Evolutionary conservation across 306 rosid genomes (phyloP).

Genomic region (Cicer cuneatum): DNA sequence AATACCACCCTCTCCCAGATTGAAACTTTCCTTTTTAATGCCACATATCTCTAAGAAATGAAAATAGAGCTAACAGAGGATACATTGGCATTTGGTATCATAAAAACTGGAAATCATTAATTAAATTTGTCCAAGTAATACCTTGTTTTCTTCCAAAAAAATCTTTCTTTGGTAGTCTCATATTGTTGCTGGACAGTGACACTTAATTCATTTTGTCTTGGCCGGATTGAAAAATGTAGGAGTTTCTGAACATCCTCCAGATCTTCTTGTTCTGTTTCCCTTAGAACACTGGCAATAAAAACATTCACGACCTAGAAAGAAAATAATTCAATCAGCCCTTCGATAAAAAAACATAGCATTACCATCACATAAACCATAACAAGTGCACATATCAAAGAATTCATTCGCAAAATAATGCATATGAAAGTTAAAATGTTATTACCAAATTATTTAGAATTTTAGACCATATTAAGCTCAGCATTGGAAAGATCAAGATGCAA

Average conservation of each 20-base stretch:
- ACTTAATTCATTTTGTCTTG: constrained; percentile 15
- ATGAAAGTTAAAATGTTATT: constrained; percentile 36
- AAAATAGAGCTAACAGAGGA: constrained; percentile 24
- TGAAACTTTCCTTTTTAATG: constrained; percentile 23
- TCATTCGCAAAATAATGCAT: constrained; percentile 26
- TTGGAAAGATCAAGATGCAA: constrained; percentile 74
- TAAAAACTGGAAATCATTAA: not conserved
- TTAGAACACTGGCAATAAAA: constrained; percentile 27
- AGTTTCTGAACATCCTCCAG: constrained; percentile 29
- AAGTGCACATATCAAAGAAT: constrained; percentile 17
- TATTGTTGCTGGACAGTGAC: constrained; percentile 12
- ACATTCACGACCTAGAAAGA: constrained; percentile 23
- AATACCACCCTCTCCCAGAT: not conserved
- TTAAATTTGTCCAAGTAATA: constrained; percentile 35
- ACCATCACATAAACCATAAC: constrained; percentile 3
- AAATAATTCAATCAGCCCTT: constrained; percentile 40
- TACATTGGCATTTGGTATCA: constrained; percentile 7
- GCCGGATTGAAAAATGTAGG: constrained; percentile 7
- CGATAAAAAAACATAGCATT: constrained; percentile 26
- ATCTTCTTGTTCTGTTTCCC: not conserved
- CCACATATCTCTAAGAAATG: constrained; percentile 4
- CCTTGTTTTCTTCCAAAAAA: constrained; percentile 34
- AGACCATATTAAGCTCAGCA: constrained; percentile 63
- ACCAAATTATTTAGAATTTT: constrained; percentile 61
- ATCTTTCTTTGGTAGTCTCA: constrained; percentile 29